Conservation (phyloP, 345 rosid species). For the Fremontodendron californicum region DNA sequence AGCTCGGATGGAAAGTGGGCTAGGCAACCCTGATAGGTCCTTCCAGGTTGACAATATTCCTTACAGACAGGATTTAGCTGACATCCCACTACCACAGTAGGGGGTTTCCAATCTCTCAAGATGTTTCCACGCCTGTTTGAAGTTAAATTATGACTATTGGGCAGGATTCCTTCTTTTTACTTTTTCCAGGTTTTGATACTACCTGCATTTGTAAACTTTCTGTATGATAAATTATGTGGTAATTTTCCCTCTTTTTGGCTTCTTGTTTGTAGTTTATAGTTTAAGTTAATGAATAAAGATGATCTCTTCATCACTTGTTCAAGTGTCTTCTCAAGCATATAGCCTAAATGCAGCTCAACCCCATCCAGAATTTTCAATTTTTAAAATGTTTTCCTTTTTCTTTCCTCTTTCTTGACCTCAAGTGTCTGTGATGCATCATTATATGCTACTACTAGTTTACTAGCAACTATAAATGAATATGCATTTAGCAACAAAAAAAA, state of each 20-base stretch:
- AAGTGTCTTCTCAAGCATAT: not conserved
- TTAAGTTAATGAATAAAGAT: not conserved
- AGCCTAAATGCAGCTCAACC: too few relatives aligned
- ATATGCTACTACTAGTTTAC: too few relatives aligned
- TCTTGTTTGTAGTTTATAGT: too few relatives aligned
- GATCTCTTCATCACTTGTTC: not conserved
- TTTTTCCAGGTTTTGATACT: too few relatives aligned
- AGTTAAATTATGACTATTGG: not conserved
- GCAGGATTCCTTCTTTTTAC: not conserved
- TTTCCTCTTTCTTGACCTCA: too few relatives aligned
- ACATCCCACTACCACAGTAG: conserved; percentile 35
- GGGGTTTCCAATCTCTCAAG: not conserved
- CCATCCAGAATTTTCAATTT: too few relatives aligned
- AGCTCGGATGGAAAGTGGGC: conserved; percentile 31
- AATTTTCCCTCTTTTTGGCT: not conserved
- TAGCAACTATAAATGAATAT: too few relatives aligned
- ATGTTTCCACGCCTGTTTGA: not conserved
- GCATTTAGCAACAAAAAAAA: too few relatives aligned
- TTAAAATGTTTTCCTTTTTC: too few relatives aligned
- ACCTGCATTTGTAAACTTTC: not conserved
- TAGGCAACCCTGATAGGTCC: not conserved
- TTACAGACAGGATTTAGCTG: conserved; percentile 49
- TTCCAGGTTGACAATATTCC: conserved; percentile 17
- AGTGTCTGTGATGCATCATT: too few relatives aligned
- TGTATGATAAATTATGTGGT: not conserved